These are phyloP conservation scores for Termitomyces sp. DNA, from an alignment of 768 basidiomycete genomes.

Conservation along the genomic window DNA sequence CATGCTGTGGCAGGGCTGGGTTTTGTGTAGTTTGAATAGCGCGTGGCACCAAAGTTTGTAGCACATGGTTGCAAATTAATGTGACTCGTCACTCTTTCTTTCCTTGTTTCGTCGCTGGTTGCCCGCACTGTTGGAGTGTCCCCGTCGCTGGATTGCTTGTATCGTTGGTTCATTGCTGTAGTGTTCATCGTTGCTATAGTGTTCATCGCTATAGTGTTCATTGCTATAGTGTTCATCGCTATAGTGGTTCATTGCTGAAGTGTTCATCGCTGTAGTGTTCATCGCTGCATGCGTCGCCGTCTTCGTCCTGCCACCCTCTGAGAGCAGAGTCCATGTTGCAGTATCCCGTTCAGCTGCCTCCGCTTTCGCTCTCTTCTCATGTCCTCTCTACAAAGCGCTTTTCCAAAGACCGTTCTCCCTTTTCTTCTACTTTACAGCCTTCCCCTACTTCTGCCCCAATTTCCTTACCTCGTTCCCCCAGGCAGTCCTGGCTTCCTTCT, in stretches of 20 bases:
- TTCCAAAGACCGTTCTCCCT: conserved; percentile 28
- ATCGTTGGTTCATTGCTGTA: too few relatives aligned
- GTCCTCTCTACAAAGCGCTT: conserved; percentile 30
- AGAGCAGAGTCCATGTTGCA: conserved; percentile 53
- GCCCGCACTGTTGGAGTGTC: background rate
- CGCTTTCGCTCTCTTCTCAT: conserved; percentile 26
- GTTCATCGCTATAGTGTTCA: too few relatives aligned
- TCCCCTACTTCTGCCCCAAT: conserved; percentile 20
- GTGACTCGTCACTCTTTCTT: conserved; percentile 17
- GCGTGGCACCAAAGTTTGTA: background rate
- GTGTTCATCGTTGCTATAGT: too few relatives aligned
- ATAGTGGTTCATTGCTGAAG: too few relatives aligned
- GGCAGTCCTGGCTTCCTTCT: conserved; percentile 10
- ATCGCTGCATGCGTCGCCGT: conserved; percentile 22
- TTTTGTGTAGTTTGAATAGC: too few relatives aligned
- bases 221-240: too few relatives aligned
- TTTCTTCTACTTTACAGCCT: conserved; percentile 7
- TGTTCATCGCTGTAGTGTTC: too few relatives aligned
- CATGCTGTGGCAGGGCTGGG: too few relatives aligned
- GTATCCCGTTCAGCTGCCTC: conserved; percentile 40
- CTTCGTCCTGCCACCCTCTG: conserved; percentile 33
- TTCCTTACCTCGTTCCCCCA: conserved; percentile 28
- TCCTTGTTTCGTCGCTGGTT: conserved; percentile 17
- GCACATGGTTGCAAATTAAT: conserved; percentile 14
- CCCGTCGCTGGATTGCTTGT: too few relatives aligned